Conservation (phyloP, 352 stramenopile genomes). For the Globisporangium irregulare region DNA sequence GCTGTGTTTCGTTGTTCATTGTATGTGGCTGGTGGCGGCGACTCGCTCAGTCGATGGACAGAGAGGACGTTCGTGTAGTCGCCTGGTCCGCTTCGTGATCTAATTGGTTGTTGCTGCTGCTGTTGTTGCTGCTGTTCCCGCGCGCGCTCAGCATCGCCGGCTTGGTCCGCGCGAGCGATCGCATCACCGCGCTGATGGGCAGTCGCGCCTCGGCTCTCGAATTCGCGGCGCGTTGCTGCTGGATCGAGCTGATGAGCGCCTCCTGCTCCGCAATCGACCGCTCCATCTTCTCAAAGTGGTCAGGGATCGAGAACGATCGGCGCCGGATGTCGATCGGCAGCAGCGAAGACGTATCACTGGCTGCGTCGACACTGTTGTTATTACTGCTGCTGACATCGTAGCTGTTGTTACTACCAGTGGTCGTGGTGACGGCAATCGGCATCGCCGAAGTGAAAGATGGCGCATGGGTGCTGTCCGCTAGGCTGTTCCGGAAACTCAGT, state of each 20-base stretch:
- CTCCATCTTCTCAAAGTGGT: slow-evolving; percentile 53
- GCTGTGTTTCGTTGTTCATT: not conserved
- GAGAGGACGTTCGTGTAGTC: not conserved
- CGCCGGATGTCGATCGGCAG: slow-evolving; percentile 21
- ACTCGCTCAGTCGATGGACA: not conserved
- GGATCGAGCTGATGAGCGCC: slow-evolving; percentile 52
- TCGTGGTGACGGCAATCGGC: not conserved
- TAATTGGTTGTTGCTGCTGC: not conserved
- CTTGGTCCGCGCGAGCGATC: slow-evolving; percentile 8
- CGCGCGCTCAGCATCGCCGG: not conserved
- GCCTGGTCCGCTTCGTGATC: not conserved
- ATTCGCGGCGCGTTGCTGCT: slow-evolving; percentile 36
- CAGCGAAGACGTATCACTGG: slow-evolving; percentile 6
- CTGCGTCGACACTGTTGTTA: slow-evolving; percentile 6
- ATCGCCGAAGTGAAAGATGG: not conserved
- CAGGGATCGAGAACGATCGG: slow-evolving; percentile 47
- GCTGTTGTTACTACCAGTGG: not conserved
- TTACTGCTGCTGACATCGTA: not conserved
- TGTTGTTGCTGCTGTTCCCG: not conserved
- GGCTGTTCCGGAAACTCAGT: not conserved
- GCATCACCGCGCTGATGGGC: slow-evolving; percentile 23
- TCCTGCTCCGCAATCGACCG: slow-evolving; percentile 65
- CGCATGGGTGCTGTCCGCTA: not conserved
- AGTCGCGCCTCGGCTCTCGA: slow-evolving; percentile 12
- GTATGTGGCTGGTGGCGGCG: not conserved